Conservation (phyloP, 495 filamentous ascomycete species). For the Beverwykella pulmonaria region DNA sequence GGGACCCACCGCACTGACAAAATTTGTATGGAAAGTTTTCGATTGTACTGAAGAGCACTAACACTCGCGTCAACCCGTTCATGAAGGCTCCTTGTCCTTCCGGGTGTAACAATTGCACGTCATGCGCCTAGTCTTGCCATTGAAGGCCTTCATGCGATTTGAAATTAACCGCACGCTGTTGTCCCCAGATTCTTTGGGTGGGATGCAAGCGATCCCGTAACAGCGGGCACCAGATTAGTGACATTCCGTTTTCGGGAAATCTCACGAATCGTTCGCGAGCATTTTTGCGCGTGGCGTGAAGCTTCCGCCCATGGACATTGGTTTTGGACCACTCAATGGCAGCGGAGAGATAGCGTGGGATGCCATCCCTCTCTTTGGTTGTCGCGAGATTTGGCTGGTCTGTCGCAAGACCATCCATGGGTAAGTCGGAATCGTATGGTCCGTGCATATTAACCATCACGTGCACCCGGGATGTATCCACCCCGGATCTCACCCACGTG, state of each 20-base stretch:
- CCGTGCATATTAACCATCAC: too few relatives aligned
- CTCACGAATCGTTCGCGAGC: not conserved
- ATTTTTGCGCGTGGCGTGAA: not conserved
- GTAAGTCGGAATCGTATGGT: not conserved
- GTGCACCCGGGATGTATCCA: too few relatives aligned
- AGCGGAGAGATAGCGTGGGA: not conserved
- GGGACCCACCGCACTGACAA: constrained; percentile 2
- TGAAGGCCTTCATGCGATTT: too few relatives aligned
- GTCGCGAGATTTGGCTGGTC: not conserved
- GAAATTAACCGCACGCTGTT: too few relatives aligned
- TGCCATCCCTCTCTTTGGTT: not conserved
- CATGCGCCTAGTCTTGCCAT: too few relatives aligned
- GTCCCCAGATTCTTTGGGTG: too few relatives aligned
- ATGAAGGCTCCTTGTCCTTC: too few relatives aligned
- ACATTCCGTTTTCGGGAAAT: too few relatives aligned
- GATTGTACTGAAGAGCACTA: constrained; percentile 2
- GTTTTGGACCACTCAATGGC: not conserved
- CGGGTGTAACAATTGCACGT: too few relatives aligned
- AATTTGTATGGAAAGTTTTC: constrained; percentile 7
- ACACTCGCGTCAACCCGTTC: not conserved
- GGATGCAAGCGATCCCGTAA: too few relatives aligned
- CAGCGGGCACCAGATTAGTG: too few relatives aligned
- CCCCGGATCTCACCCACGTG: too few relatives aligned
- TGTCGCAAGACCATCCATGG: not conserved
- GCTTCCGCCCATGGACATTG: not conserved